These are phyloP conservation scores for Dothideomycetes sp. DNA, from an alignment of 2,329 filamentous ascomycete species.

Conservation along the genomic window DNA sequence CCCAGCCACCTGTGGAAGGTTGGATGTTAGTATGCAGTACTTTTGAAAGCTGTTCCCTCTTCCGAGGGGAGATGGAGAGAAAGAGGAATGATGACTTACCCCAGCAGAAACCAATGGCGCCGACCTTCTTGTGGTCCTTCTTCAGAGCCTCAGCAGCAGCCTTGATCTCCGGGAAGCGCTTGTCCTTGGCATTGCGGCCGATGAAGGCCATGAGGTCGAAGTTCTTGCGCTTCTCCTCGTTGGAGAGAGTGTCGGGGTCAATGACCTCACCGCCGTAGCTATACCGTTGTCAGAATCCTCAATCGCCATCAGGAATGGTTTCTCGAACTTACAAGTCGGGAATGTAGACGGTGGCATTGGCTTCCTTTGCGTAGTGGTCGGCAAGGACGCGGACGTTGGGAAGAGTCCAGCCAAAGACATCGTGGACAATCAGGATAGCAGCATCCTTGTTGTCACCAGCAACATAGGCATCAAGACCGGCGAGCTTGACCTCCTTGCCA, in stretches of 20 bases:
- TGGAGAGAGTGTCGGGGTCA: constrained; percentile 7
- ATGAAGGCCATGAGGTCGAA: constrained; percentile 15
- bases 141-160: constrained; percentile 26
- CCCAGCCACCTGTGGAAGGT: constrained; percentile 38
- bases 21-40: no score
- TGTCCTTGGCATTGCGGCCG: constrained; percentile 13
- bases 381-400: constrained; percentile 35
- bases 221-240: constrained; percentile 11
- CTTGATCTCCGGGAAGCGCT: constrained; percentile 27
- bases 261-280: constrained; percentile 15
- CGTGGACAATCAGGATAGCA: constrained; percentile 19
- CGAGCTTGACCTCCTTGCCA: constrained; percentile 12
- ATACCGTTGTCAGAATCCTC: no score
- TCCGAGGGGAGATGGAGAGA: no score
- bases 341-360: constrained; percentile 36
- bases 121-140: constrained; percentile 25
- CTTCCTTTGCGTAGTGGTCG: constrained; percentile 35
- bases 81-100: no score
- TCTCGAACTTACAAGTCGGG: constrained; percentile 19
- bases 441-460: constrained; percentile 16
- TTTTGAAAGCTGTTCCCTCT: no score
- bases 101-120: constrained; percentile 39
- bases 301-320: no score
- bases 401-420: constrained; percentile 34
- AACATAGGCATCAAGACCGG: constrained; percentile 16